Percentiles rank a stretch among this genome's conserved stretches.
phyloP scores from a whole-genome alignment of 352 stramenopile genomes.

The Blastocystis sp. region DNA sequence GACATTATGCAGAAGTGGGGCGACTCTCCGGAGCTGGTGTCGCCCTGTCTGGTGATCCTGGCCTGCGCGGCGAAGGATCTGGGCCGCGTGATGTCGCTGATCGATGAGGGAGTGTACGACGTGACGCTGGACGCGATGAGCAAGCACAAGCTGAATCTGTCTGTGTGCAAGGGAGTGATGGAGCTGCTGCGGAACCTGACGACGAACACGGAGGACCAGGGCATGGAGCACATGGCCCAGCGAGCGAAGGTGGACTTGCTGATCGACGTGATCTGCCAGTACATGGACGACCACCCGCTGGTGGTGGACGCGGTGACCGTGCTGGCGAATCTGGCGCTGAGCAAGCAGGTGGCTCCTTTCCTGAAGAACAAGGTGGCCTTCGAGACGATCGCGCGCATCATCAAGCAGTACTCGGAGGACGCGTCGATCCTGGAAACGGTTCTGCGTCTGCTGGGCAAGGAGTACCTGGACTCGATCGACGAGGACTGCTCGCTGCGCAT shows the following conservation, averaged over 20 bases:
- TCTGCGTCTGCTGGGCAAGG: background rate
- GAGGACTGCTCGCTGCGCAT: conserved; percentile 29
- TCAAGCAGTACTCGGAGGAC: conserved; percentile 18
- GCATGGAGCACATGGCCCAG: background rate
- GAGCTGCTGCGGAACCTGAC: conserved; percentile 21
- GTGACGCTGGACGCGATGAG: conserved; percentile 37
- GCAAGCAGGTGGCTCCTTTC: background rate
- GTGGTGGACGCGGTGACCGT: conserved; percentile 2
- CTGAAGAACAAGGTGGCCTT: conserved; percentile 11
- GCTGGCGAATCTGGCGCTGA: conserved; percentile 3
- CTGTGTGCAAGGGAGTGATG: conserved; percentile 20
- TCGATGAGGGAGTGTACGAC: conserved; percentile 9
- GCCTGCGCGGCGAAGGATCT: conserved; percentile 5
- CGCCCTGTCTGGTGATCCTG: conserved; percentile 29
- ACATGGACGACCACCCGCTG: conserved; percentile 28
- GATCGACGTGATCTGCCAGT: conserved; percentile 27
- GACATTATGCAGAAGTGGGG: conserved; percentile 14
- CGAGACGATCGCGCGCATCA: conserved; percentile 42
- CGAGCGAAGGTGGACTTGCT: conserved; percentile 17
- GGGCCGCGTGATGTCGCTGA: background rate
- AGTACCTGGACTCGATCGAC: conserved; percentile 31
- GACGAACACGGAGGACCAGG: background rate
- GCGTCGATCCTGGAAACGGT: conserved; percentile 15
- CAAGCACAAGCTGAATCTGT: conserved; percentile 32
- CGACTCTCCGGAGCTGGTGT: background rate